Percentiles rank a stretch among this genome's conserved stretches.
Evolutionary conservation across 768 basidiomycete genomes (phyloP).

Genomic region (Leccinum subtestaceum): DNA sequence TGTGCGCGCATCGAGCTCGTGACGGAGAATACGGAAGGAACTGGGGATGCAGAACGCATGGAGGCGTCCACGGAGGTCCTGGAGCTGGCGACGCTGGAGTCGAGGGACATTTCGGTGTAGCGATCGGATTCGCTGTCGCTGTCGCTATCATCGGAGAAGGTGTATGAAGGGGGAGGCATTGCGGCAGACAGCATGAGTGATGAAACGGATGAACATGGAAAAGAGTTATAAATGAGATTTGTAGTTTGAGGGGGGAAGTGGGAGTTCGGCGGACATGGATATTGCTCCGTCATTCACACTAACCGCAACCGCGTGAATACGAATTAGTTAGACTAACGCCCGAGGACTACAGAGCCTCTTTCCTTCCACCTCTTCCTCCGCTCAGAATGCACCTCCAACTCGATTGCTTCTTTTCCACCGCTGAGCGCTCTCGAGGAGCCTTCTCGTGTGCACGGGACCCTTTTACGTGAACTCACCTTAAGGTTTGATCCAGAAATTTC

Average conservation of each 20-base stretch:
- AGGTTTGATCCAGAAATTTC: slow-evolving; percentile 13
- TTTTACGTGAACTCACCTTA: slow-evolving; percentile 16
- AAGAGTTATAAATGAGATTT: slow-evolving; percentile 27
- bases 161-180: slow-evolving; percentile 14
- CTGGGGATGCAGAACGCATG: slow-evolving; percentile 63
- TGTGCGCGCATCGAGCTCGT: slow-evolving; percentile 59
- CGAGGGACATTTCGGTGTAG: slow-evolving; percentile 42
- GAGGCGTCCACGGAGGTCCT: slow-evolving; percentile 57
- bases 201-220: not conserved
- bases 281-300: slow-evolving; percentile 30
- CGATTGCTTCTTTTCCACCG: slow-evolving; percentile 6
- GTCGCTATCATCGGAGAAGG: slow-evolving; percentile 40
- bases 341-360: slow-evolving; percentile 17
- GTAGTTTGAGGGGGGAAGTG: slow-evolving; percentile 16
- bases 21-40: slow-evolving; percentile 66
- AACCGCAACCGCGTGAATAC: slow-evolving; percentile 28
- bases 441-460: slow-evolving; percentile 3
- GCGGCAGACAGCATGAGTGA: slow-evolving; percentile 9
- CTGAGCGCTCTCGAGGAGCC: not conserved
- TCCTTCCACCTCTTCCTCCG: not conserved
- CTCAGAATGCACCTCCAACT: slow-evolving; percentile 1
- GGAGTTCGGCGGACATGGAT: slow-evolving; percentile 32
- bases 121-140: slow-evolving; percentile 50
- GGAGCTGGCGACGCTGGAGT: slow-evolving; percentile 44
- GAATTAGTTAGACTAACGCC: slow-evolving; percentile 15